phyloP scores from a whole-genome alignment of 257 asterid species.

The Leptodermis oblonga region DNA sequence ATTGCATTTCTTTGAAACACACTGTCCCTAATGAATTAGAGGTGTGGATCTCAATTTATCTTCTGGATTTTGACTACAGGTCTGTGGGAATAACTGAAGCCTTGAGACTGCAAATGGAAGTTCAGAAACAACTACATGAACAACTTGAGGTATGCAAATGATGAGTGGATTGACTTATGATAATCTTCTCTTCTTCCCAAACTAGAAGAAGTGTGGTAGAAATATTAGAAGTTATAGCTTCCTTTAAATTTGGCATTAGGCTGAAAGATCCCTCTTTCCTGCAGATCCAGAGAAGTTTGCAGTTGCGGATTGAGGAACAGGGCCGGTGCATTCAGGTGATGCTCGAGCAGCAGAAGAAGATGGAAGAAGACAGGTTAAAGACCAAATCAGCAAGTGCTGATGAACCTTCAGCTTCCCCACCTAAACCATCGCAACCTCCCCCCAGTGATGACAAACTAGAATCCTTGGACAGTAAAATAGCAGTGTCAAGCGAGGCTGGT shows the following conservation, averaged over 20 bases:
- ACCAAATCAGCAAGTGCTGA: conserved; percentile 29
- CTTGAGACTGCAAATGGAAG: conserved; percentile 79
- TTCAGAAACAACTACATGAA: conserved; percentile 87
- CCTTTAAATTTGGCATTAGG: background rate
- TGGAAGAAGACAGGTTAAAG: conserved; percentile 52
- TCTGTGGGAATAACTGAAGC: conserved; percentile 78
- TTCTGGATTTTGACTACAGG: conserved; percentile 34
- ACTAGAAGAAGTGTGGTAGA: background rate
- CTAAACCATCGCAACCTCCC: conserved; percentile 24
- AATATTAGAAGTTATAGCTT: background rate
- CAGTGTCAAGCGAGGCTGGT: conserved; percentile 19
- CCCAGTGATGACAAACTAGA: conserved; percentile 25
- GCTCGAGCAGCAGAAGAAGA: conserved; percentile 63
- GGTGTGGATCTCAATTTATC: conserved; percentile 6
- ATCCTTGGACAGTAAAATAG: conserved; percentile 19
- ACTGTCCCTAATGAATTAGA: background rate
- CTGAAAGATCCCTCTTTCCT: conserved; percentile 7
- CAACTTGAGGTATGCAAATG: conserved; percentile 71
- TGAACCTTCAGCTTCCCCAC: conserved; percentile 24
- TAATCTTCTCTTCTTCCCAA: background rate
- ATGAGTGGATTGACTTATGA: background rate
- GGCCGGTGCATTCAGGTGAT: conserved; percentile 71
- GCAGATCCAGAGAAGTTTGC: conserved; percentile 83
- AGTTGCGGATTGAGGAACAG: conserved; percentile 82
- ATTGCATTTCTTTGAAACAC: background rate